Conservation (phyloP, 768 basidiomycete genomes). For the Rhizopogon roseolus region DNA sequence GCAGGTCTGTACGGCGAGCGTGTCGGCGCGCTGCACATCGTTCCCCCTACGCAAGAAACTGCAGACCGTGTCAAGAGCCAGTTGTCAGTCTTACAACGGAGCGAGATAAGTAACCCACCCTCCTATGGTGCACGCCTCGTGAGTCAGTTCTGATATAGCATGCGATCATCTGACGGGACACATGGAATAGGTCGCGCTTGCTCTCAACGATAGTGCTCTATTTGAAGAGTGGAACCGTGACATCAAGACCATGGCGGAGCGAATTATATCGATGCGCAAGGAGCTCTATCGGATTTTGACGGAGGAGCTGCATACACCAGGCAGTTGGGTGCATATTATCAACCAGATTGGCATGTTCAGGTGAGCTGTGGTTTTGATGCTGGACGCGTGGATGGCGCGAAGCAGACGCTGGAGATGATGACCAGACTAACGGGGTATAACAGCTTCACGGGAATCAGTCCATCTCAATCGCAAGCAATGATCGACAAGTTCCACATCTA, state of each 20-base stretch:
- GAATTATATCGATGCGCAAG: slow-evolving; percentile 89
- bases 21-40: slow-evolving; percentile 87
- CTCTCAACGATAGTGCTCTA: slow-evolving; percentile 68
- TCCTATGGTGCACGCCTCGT: slow-evolving; percentile 87
- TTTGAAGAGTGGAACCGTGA: slow-evolving; percentile 89
- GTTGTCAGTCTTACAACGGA: slow-evolving; percentile 85
- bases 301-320: slow-evolving; percentile 78
- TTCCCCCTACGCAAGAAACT: slow-evolving; percentile 59
- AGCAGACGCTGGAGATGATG: background rate
- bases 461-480: slow-evolving; percentile 61
- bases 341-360: slow-evolving; percentile 99
- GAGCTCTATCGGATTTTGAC: slow-evolving; percentile 57
- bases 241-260: slow-evolving; percentile 86
- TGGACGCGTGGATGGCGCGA: background rate
- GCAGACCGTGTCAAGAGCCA: slow-evolving; percentile 75
- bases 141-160: slow-evolving; percentile 22
- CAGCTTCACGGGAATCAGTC: slow-evolving; percentile 82
- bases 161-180: background rate
- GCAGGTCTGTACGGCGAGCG: slow-evolving; percentile 95
- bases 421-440: slow-evolving; percentile 9
- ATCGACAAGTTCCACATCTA: slow-evolving; percentile 77
- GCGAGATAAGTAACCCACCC: slow-evolving; percentile 95
- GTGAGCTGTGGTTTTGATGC: slow-evolving; percentile 31
- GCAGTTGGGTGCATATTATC: slow-evolving; percentile 93
- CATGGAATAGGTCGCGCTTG: slow-evolving; percentile 59